These are phyloP conservation scores for Calamus simplicifolius DNA, from an alignment of 176 grass and related monocot genomes.

Conservation along the genomic window DNA sequence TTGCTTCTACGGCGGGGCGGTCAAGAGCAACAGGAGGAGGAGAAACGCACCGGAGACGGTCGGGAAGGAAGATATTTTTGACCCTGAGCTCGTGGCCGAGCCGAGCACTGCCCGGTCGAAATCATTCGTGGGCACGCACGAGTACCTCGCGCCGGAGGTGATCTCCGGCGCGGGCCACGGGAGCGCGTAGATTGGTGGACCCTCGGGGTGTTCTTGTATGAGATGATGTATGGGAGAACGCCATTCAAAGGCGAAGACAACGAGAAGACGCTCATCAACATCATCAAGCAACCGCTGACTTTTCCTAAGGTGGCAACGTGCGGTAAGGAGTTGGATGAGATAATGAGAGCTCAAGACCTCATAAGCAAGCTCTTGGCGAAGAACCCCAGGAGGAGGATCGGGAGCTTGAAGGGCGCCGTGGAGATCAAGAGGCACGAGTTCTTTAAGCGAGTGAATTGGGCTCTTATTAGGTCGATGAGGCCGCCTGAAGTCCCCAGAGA, in stretches of 20 bases:
- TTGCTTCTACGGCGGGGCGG: slow-evolving; percentile 60
- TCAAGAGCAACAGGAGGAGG: slow-evolving; percentile 27
- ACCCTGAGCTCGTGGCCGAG: slow-evolving; percentile 71
- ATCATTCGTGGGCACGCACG: slow-evolving; percentile 95
- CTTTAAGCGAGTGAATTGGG: slow-evolving; percentile 85
- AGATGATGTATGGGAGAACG: slow-evolving; percentile 77
- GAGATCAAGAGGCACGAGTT: slow-evolving; percentile 84
- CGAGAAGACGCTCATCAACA: slow-evolving; percentile 72
- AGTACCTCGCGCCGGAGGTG: slow-evolving; percentile 92
- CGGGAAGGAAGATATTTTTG: slow-evolving; percentile 5
- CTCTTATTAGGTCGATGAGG: slow-evolving; percentile 71
- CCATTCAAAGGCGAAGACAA: slow-evolving; percentile 87
- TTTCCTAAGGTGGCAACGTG: slow-evolving; percentile 31
- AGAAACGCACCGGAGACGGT: slow-evolving; percentile 5
- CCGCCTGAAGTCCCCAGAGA: slow-evolving; percentile 60
- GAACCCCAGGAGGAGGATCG: slow-evolving; percentile 64
- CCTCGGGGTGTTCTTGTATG: slow-evolving; percentile 82
- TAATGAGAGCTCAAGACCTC: slow-evolving; percentile 47
- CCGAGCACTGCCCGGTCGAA: slow-evolving; percentile 60
- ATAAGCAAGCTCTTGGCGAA: slow-evolving; percentile 59
- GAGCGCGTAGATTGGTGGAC: slow-evolving; percentile 96
- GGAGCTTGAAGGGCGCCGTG: slow-evolving; percentile 45
- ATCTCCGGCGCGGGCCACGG: slow-evolving; percentile 84
- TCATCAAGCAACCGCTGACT: slow-evolving; percentile 56
- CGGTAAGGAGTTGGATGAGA: slow-evolving; percentile 42